Evolutionary conservation across 2,329 filamentous ascomycete species (phyloP).

Genomic region (Aaosphaeria arxii): DNA sequence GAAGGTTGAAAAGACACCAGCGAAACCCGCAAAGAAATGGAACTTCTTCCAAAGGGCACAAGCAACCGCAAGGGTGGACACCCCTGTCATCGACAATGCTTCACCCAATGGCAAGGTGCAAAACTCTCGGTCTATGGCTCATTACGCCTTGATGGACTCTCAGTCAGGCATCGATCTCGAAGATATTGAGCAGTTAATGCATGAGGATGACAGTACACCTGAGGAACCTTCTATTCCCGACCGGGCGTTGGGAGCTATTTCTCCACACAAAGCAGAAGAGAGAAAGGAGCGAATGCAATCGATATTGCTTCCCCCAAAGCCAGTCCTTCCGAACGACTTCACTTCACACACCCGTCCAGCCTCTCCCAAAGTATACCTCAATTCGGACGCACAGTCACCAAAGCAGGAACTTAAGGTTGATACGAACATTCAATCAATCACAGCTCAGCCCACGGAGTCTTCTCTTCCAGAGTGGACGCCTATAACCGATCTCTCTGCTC

Average conservation of each 20-base stretch:
- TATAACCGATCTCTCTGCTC: conserved; percentile 31
- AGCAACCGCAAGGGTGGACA: conserved; percentile 36
- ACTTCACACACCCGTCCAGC: conserved; percentile 25
- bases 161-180: conserved; percentile 43
- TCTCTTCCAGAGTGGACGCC: conserved; percentile 28
- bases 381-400: conserved; percentile 15
- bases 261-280: conserved; percentile 10
- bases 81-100: conserved; percentile 28
- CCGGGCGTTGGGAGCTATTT: conserved; percentile 12
- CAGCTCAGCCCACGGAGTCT: conserved; percentile 3
- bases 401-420: conserved; percentile 17
- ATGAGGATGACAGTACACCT: conserved; percentile 37
- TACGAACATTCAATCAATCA: conserved; percentile 10
- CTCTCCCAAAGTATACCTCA: conserved; percentile 36
- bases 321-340: conserved; percentile 26
- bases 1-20: conserved; percentile 13
- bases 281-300: conserved; percentile 34
- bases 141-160: conserved; percentile 57
- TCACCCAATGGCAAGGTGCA: conserved; percentile 33
- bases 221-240: conserved; percentile 19
- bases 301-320: conserved; percentile 37
- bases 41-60: conserved; percentile 58
- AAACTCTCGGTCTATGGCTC: conserved; percentile 48
- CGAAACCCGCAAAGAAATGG: conserved; percentile 49
- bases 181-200: conserved; percentile 47